Percentiles rank a stretch among this genome's conserved stretches.
Conservation (phyloP, 768 basidiomycete species). For the Lactarius hatsudake region DNA sequence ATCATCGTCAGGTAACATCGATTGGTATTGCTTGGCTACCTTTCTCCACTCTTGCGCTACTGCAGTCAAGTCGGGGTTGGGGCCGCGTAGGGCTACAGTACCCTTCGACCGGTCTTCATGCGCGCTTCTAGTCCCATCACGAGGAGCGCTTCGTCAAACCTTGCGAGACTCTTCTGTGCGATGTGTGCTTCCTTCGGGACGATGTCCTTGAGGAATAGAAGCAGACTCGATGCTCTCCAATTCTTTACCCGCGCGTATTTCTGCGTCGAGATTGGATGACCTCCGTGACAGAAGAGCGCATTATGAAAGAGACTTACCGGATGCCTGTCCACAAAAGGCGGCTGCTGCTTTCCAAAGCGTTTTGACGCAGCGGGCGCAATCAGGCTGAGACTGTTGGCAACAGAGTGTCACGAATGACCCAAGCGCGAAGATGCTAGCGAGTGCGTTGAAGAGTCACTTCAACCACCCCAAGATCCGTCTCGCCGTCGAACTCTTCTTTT, state of each 20-base stretch:
- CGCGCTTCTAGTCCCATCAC: slow-evolving; percentile 17
- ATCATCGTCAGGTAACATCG: slow-evolving; percentile 15
- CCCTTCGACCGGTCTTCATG: slow-evolving; percentile 17
- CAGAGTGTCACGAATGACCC: slow-evolving; percentile 1
- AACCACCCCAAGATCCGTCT: slow-evolving; percentile 14
- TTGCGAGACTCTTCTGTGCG: slow-evolving; percentile 7
- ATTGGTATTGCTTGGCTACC: slow-evolving; percentile 20
- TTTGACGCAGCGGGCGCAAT: background rate
- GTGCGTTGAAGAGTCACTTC: slow-evolving; percentile 10
- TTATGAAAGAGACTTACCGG: slow-evolving; percentile 4
- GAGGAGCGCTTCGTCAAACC: slow-evolving; percentile 17
- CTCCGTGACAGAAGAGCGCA: background rate
- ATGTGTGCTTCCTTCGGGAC: slow-evolving; percentile 17
- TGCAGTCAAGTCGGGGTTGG: background rate
- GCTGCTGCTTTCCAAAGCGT: slow-evolving; percentile 12
- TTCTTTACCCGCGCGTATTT: slow-evolving; percentile 3
- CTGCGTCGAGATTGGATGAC: slow-evolving; percentile 5
- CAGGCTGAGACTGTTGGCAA: background rate
- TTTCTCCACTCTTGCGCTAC: slow-evolving; percentile 13
- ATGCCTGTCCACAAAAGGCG: background rate
- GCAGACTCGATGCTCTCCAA: slow-evolving; percentile 9
- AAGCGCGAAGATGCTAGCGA: slow-evolving; percentile 6
- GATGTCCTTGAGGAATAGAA: slow-evolving; percentile 14
- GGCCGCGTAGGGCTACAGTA: background rate
- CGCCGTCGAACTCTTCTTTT: background rate